Conservation (phyloP, 345 rosid genomes). For the Populus nigra region DNA sequence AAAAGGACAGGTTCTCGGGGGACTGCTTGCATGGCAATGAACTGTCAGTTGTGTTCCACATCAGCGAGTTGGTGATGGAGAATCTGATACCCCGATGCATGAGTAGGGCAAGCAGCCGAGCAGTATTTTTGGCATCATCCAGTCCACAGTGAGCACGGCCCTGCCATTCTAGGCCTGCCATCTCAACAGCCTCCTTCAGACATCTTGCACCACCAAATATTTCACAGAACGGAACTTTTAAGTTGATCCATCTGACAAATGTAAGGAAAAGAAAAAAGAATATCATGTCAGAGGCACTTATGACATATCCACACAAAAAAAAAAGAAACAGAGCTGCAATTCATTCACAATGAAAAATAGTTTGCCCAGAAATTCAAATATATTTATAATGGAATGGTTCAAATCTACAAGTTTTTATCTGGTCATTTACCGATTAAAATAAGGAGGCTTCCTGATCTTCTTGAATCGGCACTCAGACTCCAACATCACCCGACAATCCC, state of each 20-base stretch:
- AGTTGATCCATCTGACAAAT: constrained; percentile 44
- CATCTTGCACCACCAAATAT: constrained; percentile 41
- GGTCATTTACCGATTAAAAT: constrained; percentile 37
- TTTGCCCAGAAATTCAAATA: neutral
- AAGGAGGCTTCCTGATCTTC: constrained; percentile 45
- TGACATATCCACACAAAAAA: neutral
- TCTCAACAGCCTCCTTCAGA: constrained; percentile 44
- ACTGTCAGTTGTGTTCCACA: constrained; percentile 25
- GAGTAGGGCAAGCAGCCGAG: constrained; percentile 36
- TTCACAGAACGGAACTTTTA: constrained; percentile 40
- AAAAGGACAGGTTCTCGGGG: constrained; percentile 10
- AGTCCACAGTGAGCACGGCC: constrained; percentile 49
- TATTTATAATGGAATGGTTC: neutral
- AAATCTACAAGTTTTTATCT: neutral
- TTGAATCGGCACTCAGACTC: constrained; percentile 48
- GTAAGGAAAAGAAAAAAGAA: neutral
- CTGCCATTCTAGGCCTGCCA: constrained; percentile 45
- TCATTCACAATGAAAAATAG: neutral
- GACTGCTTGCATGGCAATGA: constrained; percentile 22
- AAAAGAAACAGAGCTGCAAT: neutral
- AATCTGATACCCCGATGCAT: constrained; percentile 38
- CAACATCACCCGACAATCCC: constrained; percentile 53
- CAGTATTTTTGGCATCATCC: constrained; percentile 49
- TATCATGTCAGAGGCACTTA: neutral
- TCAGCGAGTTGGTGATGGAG: constrained; percentile 40